phyloP scores from a whole-genome alignment of 805 yeast genomes.

The Ogataea minuta region DNA sequence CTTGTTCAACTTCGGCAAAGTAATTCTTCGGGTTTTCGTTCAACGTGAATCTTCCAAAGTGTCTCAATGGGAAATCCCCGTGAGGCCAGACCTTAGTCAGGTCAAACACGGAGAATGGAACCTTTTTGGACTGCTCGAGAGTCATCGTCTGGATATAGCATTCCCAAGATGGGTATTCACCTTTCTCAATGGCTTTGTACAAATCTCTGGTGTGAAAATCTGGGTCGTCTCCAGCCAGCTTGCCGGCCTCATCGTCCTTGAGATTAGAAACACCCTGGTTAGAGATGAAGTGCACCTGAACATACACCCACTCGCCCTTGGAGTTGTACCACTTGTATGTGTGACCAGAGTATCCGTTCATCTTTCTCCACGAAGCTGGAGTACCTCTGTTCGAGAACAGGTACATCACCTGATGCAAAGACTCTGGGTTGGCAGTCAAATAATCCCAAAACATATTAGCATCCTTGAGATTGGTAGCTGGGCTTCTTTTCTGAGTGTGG shows the following conservation, averaged over 20 bases:
- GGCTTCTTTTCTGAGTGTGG: conserved; percentile 86
- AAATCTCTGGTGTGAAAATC: conserved; percentile 80
- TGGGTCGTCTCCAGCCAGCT: conserved; percentile 72
- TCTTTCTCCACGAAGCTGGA: conserved; percentile 69
- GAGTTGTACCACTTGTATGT: conserved; percentile 77
- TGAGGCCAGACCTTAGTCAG: conserved; percentile 94
- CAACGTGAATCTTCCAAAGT: conserved; percentile 74
- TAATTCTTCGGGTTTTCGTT: conserved; percentile 84
- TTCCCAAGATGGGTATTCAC: conserved; percentile 83
- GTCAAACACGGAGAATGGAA: conserved; percentile 82
- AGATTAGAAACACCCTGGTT: conserved; percentile 55
- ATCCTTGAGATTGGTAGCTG: conserved; percentile 76
- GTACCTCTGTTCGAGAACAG: conserved; percentile 83
- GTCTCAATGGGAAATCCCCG: conserved; percentile 78
- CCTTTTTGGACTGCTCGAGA: conserved; percentile 68
- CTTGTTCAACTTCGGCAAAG: conserved; percentile 85
- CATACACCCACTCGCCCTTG: conserved; percentile 74
- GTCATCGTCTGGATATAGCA: conserved; percentile 86
- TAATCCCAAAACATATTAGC: conserved; percentile 86
- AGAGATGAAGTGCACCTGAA: conserved; percentile 69
- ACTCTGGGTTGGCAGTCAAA: conserved; percentile 68
- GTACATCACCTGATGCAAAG: conserved; percentile 70
- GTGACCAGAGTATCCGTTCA: conserved; percentile 86
- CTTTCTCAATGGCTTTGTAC: conserved; percentile 72
- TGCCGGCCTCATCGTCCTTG: conserved; percentile 65